Base-by-base conservation (phyloP, 257 asterid genomes). In the Perilla frutescens region DNA sequence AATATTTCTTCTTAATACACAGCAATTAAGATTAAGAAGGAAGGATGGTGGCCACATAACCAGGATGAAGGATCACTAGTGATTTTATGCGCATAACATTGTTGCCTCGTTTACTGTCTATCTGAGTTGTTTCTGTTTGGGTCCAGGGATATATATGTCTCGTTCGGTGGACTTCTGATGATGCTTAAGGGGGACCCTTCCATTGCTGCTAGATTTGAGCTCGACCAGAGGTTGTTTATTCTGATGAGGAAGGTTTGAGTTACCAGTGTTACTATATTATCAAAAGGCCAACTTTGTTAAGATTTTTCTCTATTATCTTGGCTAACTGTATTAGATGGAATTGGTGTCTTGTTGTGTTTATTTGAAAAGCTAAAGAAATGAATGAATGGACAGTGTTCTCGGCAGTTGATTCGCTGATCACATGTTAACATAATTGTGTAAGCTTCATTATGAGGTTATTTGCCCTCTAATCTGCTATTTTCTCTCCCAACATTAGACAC, bases 101-200 rank as follows among this genome's bases (percentile, higher is more conserved):
- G 3, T 11, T 10, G 3, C 47, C 31, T 66, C 15, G 14, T 8
- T 8, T 51, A 5, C 10, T 2, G 32, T 2, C 0, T 43, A 53
- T 56, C 45, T 8, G 7, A 11, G 36, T 32, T 59, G 58, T 54
- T 65, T 32, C 11, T 13, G 14, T 67, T 49, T 82, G 78, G 32
- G 5, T 62, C 37, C 90, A 90, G 96, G 81, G 90, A 84, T 68
- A 80, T 90, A 61, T 82, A 78, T 34, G 96, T 89, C 32, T 90
- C 94, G 5, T 90, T 87, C 62, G 94, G 94, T 75, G 96, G 94
- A 68, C 93, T 87, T 45, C 83, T 88, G 79, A 90, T 90, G 96
- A 58, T 70, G 88, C 87, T 90, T 45, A 87, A 81, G 66, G 96
- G 91, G 15, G 96, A 90, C 69, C 84, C 58, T 49, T 76, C 84